phyloP scores from a whole-genome alignment of 2,329 filamentous ascomycete genomes.

The Verticillium nubilum region DNA sequence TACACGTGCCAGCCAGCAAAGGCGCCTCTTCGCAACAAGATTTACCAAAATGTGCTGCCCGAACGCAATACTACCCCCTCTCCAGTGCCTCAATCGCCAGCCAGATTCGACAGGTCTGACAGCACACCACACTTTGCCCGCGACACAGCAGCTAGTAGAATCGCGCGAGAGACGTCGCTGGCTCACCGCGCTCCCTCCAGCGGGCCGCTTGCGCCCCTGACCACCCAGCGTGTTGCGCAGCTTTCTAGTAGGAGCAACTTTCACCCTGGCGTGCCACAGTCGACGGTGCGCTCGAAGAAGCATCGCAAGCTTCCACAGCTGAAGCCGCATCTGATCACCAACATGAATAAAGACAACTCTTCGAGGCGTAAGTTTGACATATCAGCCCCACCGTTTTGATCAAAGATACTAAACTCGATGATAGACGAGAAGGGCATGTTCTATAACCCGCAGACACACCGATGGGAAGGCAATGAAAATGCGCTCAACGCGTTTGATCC shows the following conservation, averaged over 20 bases:
- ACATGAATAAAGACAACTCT: slow-evolving; percentile 68
- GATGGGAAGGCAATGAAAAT: slow-evolving; percentile 97
- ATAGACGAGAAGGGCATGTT: slow-evolving; percentile 89
- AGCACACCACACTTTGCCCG: slow-evolving; percentile 58
- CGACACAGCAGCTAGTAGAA: slow-evolving; percentile 60
- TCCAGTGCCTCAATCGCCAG: slow-evolving; percentile 53
- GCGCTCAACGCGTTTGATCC: slow-evolving; percentile 73
- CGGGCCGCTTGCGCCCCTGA: slow-evolving; percentile 48
- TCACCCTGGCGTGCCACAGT: slow-evolving; percentile 37
- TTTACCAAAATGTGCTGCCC: slow-evolving; percentile 49
- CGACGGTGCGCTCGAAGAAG: slow-evolving; percentile 48
- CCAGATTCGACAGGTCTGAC: slow-evolving; percentile 33
- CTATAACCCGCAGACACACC: slow-evolving; percentile 81
- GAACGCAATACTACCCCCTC: slow-evolving; percentile 49
- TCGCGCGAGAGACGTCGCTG: slow-evolving; percentile 56
- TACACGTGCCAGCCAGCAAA: slow-evolving; percentile 79
- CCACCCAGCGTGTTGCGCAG: slow-evolving; percentile 49
- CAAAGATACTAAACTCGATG: slow-evolving; percentile 21
- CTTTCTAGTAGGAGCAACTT: slow-evolving; percentile 44
- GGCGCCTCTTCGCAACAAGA: slow-evolving; percentile 50
- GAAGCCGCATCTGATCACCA: slow-evolving; percentile 86
- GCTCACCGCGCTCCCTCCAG: slow-evolving; percentile 53
- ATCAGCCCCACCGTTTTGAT: background rate
- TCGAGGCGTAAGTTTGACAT: slow-evolving; percentile 63
- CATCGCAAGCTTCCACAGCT: slow-evolving; percentile 49